phyloP scores from a whole-genome alignment of 1,139 yeast genomes.

The Blastobotrys ciferrii region DNA sequence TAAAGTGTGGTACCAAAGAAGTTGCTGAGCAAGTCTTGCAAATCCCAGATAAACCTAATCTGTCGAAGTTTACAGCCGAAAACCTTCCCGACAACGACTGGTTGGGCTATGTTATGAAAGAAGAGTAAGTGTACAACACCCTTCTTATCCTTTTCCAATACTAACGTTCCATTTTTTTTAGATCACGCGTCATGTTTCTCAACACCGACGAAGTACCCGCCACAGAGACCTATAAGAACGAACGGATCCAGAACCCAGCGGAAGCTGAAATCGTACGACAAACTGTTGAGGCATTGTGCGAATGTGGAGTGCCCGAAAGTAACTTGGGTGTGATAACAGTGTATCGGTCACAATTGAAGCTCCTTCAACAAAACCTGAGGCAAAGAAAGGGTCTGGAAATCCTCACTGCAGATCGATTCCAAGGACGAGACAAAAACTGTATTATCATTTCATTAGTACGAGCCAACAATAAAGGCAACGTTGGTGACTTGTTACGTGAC shows the following conservation, averaged over 20 bases:
- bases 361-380: constrained; percentile 48
- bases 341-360: constrained; percentile 74
- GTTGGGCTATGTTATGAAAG: constrained; percentile 48
- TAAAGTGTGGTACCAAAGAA: constrained; percentile 67
- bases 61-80: constrained; percentile 17
- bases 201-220: constrained; percentile 72
- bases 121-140: constrained; percentile 31
- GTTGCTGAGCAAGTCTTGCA: constrained; percentile 59
- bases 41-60: constrained; percentile 42
- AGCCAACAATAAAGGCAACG: constrained; percentile 62
- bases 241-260: constrained; percentile 64
- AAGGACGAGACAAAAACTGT: constrained; percentile 93
- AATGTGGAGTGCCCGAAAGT: constrained; percentile 57
- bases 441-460: constrained; percentile 84
- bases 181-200: constrained; percentile 65
- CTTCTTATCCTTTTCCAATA: too few relatives aligned
- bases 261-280: constrained; percentile 69
- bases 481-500: constrained; percentile 80
- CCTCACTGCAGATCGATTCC: constrained; percentile 92
- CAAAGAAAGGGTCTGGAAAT: constrained; percentile 57
- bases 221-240: constrained; percentile 56
- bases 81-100: constrained; percentile 36
- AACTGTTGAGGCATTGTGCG: constrained; percentile 56
- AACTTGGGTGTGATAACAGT: constrained; percentile 86
- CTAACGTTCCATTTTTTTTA: too few relatives aligned